Percentiles rank a stretch among this genome's conserved stretches.
These are phyloP conservation scores for Nemophila menziesii DNA, from an alignment of 257 asterid genomes.

Conservation along the genomic window DNA sequence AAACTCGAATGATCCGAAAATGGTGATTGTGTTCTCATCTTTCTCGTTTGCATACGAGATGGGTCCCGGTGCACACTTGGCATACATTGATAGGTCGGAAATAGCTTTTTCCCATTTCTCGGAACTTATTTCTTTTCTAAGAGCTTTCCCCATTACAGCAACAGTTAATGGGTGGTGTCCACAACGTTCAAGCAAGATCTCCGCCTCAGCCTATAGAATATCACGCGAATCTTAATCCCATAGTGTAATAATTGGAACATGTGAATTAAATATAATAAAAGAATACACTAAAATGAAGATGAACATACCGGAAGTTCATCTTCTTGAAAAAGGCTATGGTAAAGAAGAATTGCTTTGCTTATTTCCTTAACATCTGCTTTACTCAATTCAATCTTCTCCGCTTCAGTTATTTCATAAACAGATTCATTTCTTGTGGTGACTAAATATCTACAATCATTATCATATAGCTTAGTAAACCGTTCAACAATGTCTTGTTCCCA, in stretches of 20 bases:
- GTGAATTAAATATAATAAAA: background rate
- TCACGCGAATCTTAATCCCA: background rate
- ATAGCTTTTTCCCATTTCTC: conserved; percentile 31
- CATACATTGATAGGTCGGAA: conserved; percentile 18
- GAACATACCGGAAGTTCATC: conserved; percentile 22
- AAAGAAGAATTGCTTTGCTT: conserved; percentile 23
- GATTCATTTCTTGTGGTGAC: conserved; percentile 25
- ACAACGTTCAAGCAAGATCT: conserved; percentile 23
- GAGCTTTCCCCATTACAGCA: conserved; percentile 32
- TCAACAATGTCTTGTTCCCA: conserved; percentile 30
- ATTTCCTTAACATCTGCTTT: conserved; percentile 24
- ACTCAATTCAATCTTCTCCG: conserved; percentile 20
- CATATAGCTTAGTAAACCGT: conserved; percentile 20
- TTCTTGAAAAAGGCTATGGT: conserved; percentile 20
- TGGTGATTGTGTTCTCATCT: conserved; percentile 21
- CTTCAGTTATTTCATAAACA: conserved; percentile 26
- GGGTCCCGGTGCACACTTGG: conserved; percentile 25
- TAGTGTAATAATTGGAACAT: background rate
- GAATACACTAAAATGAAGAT: background rate
- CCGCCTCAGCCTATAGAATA: conserved; percentile 17
- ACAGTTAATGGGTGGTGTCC: conserved; percentile 30
- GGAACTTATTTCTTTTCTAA: conserved; percentile 19
- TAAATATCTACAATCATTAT: conserved; percentile 20
- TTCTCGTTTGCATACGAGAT: conserved; percentile 27
- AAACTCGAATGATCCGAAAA: conserved; percentile 26